Evolutionary conservation across 2,329 filamentous ascomycete species (phyloP), one percentile per base, ranked within the genome.

Genomic region (Aspergillus sergii): DNA sequence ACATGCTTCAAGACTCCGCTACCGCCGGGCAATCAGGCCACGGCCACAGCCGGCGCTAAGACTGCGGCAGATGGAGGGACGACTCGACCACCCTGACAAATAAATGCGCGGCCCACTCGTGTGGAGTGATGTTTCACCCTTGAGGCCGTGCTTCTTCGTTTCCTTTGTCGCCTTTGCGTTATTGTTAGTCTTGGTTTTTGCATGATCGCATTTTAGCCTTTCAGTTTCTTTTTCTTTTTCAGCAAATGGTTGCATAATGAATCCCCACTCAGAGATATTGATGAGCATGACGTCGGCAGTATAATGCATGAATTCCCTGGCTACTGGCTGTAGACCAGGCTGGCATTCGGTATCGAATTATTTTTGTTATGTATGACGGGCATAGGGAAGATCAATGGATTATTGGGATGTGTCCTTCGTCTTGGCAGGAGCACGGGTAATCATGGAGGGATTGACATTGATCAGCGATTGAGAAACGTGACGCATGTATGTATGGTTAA

Each of bases 1-100:
- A 76, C 83, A 89, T 74, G 80, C 85, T 71, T 91, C 89, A 77
- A 89, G 93, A 76, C 84, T 87, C 66, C 83, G 91, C 69, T 89
- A 85, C 62, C 79, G 91, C 70, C 85, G 85, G 21, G 89, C 90
- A 68, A 88, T 86, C 69, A 66, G 57, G 62, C 72, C 14, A n/a
- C 68, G 34, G 39, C 64, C 55, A 46, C 64, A 28, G 62, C 69
- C 23, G 63, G 67, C 54, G 66, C 64, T 48, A 69, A 72, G 64
- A 69, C 69, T 48, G 46, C 68, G 58, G 66, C 67, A 50, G 76
- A 78, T 50, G 69, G 71, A 14, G 76, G 69, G 46, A 67, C 71
- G 53, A 72, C 64, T 63, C 70, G 72, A 58, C 75, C 76, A 36
- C 69, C 75, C 57, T 78, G 73, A 76, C 63, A 62, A 55, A 39